These are phyloP conservation scores for Babesia ovis DNA, from an alignment of 169 alveolate species.

Conservation along the genomic window DNA sequence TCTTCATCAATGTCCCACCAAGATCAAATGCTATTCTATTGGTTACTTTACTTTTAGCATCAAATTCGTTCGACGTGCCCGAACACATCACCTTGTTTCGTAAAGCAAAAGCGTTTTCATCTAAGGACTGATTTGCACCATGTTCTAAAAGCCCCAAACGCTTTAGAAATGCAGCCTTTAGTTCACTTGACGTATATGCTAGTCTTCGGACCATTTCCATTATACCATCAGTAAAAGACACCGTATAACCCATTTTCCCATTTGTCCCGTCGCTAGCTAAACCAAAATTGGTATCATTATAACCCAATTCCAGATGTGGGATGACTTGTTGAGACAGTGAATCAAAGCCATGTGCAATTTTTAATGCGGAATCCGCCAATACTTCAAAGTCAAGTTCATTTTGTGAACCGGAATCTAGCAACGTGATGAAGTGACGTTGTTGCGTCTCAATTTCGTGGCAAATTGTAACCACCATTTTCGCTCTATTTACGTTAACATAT, in stretches of 20 bases:
- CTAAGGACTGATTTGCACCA: not conserved
- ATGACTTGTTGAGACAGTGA: not conserved
- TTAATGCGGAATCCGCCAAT: constrained; percentile 5
- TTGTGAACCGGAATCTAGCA: not conserved
- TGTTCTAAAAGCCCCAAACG: not conserved
- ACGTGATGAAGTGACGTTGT: not conserved
- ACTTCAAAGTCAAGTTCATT: not conserved
- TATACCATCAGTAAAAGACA: not conserved
- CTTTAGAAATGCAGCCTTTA: not conserved
- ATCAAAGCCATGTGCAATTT: not conserved
- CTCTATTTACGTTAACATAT: too few relatives aligned
- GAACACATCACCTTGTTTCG: not conserved
- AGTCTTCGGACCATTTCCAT: not conserved
- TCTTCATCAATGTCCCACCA: constrained; percentile 60
- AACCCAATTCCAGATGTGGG: not conserved
- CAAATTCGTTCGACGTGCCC: not conserved
- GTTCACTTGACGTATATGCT: not conserved
- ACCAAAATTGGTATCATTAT: not conserved
- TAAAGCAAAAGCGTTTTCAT: not conserved
- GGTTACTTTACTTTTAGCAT: not conserved
- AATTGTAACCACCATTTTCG: constrained; percentile 1
- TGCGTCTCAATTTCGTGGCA: not conserved
- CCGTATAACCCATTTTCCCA: not conserved
- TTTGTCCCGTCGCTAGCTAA: not conserved
- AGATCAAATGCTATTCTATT: constrained; percentile 52